These are phyloP conservation scores for Neopestalotiopsis clavispora DNA, from an alignment of 2,329 filamentous ascomycete species.

Conservation along the genomic window DNA sequence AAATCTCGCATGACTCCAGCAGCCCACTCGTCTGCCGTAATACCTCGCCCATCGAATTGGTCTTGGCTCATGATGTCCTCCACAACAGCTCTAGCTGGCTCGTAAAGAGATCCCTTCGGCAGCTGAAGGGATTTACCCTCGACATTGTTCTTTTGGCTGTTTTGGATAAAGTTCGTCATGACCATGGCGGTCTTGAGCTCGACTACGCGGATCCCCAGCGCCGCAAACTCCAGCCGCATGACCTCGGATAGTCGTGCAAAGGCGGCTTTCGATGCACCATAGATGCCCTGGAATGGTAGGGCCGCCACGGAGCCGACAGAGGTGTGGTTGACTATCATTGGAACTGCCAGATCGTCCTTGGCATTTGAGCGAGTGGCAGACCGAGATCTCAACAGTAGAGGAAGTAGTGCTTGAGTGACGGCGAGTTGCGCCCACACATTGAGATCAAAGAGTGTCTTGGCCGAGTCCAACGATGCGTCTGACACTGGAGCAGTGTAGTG, in stretches of 20 bases:
- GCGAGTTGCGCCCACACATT: conserved; percentile 15
- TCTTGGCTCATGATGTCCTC: conserved; percentile 30
- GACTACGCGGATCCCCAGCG: conserved; percentile 35
- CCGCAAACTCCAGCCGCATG: conserved; percentile 37
- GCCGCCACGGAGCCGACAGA: conserved; percentile 22
- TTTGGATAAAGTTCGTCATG: conserved; percentile 18
- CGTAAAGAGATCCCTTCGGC: conserved; percentile 31
- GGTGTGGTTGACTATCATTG: conserved; percentile 31
- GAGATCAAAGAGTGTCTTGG: conserved; percentile 11
- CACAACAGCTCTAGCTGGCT: conserved; percentile 24
- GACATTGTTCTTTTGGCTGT: conserved; percentile 17
- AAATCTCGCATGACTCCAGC: conserved; percentile 24
- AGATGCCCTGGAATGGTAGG: conserved; percentile 23
- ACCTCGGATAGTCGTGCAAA: conserved; percentile 32
- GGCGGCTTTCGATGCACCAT: conserved; percentile 34
- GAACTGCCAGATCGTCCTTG: background rate
- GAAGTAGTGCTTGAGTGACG: conserved; percentile 10
- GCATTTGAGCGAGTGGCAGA: background rate
- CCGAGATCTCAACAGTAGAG: conserved; percentile 3
- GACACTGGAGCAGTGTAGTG: conserved; percentile 11
- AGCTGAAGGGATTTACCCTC: conserved; percentile 16
- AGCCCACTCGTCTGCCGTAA: conserved; percentile 28
- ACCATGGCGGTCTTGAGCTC: conserved; percentile 23
- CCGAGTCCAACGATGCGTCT: conserved; percentile 4
- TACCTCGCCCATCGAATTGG: conserved; percentile 17